Conservation (phyloP, 148 eudicot species). For the Cornus suecica region DNA sequence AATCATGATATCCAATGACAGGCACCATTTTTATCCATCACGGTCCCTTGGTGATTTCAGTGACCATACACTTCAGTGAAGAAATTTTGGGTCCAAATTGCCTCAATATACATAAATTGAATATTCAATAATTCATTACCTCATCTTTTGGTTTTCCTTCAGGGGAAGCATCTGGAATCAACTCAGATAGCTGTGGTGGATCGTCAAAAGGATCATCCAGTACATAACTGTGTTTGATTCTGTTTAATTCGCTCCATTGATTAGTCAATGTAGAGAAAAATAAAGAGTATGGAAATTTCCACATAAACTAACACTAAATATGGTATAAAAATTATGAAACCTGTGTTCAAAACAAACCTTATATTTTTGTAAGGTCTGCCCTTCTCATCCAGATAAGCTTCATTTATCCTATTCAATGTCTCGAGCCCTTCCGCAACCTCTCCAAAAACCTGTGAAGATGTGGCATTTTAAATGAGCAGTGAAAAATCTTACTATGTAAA, state of each 20-base stretch:
- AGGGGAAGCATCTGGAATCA: slow-evolving; percentile 88
- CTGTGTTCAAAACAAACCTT: slow-evolving; percentile 35
- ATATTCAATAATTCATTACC: slow-evolving; percentile 34
- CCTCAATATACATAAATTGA: neutral
- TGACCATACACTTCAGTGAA: neutral
- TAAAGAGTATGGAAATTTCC: neutral
- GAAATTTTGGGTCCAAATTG: neutral
- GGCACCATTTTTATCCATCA: neutral
- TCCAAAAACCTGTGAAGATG: slow-evolving; percentile 66
- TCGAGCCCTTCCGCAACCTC: slow-evolving; percentile 93
- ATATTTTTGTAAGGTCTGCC: slow-evolving; percentile 86
- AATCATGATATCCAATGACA: neutral
- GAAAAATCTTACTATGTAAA: neutral
- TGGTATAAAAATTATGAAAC: neutral
- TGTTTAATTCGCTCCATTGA: slow-evolving; percentile 21
- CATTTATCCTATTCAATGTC: slow-evolving; percentile 74
- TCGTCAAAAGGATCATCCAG: slow-evolving; percentile 95
- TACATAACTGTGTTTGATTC: slow-evolving; percentile 89
- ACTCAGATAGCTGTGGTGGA: slow-evolving; percentile 62
- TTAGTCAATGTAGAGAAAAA: neutral
- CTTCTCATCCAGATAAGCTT: slow-evolving; percentile 87
- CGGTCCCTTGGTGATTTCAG: neutral
- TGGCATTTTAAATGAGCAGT: neutral
- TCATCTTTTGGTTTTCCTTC: slow-evolving; percentile 94
- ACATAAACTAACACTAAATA: slow-evolving; percentile 5